Conservation (phyloP, 257 asterid species). For the Verbascum thapsus region DNA sequence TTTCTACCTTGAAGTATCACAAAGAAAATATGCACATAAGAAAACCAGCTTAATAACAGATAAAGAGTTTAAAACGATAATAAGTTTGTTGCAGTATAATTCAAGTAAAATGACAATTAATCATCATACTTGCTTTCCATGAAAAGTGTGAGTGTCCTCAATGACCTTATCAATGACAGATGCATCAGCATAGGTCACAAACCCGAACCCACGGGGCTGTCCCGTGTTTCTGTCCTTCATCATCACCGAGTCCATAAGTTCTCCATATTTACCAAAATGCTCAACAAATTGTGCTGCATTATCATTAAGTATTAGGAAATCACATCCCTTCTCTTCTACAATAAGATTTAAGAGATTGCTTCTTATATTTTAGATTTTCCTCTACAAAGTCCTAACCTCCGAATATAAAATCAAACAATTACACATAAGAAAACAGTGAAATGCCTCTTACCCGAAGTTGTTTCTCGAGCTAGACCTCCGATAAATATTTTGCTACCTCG, state of each 20-base stretch:
- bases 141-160: slow-evolving; percentile 52
- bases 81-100: neutral
- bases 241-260: slow-evolving; percentile 62
- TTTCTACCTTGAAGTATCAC: slow-evolving; percentile 52
- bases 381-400: neutral
- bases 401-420: too few relatives aligned
- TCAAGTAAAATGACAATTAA: slow-evolving; percentile 1
- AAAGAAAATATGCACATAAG: neutral
- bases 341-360: too few relatives aligned
- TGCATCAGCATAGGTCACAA: slow-evolving; percentile 59
- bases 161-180: slow-evolving; percentile 56
- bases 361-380: too few relatives aligned
- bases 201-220: slow-evolving; percentile 66
- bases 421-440: neutral
- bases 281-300: slow-evolving; percentile 56
- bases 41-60: neutral
- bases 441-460: slow-evolving; percentile 48
- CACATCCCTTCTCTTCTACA: too few relatives aligned
- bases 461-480: slow-evolving; percentile 66
- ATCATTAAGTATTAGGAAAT: slow-evolving; percentile 18
- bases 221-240: slow-evolving; percentile 63
- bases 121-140: slow-evolving; percentile 59
- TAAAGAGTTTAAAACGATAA: slow-evolving; percentile 7
- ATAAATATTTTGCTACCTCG: slow-evolving; percentile 56
- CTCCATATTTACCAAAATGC: slow-evolving; percentile 63